Conservation (phyloP, 2,329 filamentous ascomycete species). For the Aspergillus piperis region DNA sequence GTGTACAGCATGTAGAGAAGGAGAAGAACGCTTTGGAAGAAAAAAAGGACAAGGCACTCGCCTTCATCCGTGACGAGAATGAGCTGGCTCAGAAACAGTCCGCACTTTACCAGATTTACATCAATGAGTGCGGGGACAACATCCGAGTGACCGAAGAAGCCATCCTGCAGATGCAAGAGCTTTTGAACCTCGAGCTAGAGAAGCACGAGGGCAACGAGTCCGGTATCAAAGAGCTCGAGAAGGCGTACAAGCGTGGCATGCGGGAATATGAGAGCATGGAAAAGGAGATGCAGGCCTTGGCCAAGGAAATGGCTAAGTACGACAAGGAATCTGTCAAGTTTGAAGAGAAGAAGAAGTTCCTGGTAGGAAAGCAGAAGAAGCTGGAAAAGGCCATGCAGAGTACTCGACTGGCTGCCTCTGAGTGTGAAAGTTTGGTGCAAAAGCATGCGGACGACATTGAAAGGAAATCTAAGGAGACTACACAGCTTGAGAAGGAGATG, state of each 20-base stretch:
- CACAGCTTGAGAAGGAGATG: conserved; percentile 73
- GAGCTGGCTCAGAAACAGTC: conserved; percentile 88
- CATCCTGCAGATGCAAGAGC: conserved; percentile 83
- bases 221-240: conserved; percentile 85
- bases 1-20: conserved; percentile 97
- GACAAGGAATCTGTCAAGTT: conserved; percentile 98
- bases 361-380: conserved; percentile 89
- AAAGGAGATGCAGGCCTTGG: conserved; percentile 73
- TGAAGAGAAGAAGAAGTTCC: conserved; percentile 95
- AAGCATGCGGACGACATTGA: conserved; percentile 78
- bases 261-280: conserved; percentile 83
- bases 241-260: conserved; percentile 75
- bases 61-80: conserved; percentile 89
- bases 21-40: conserved; percentile 91
- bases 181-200: conserved; percentile 83
- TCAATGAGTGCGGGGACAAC: conserved; percentile 85
- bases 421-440: conserved; percentile 75
- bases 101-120: conserved; percentile 87
- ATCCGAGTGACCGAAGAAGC: conserved; percentile 85
- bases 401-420: conserved; percentile 71
- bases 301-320: conserved; percentile 87
- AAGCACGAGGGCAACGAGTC: conserved; percentile 90
- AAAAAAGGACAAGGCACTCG: conserved; percentile 92
- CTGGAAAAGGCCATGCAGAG: conserved; percentile 82
- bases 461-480: conserved; percentile 72